Evolutionary conservation across 1,139 yeast species (phyloP).

Genomic region (Magnusiomyces magnusii): DNA sequence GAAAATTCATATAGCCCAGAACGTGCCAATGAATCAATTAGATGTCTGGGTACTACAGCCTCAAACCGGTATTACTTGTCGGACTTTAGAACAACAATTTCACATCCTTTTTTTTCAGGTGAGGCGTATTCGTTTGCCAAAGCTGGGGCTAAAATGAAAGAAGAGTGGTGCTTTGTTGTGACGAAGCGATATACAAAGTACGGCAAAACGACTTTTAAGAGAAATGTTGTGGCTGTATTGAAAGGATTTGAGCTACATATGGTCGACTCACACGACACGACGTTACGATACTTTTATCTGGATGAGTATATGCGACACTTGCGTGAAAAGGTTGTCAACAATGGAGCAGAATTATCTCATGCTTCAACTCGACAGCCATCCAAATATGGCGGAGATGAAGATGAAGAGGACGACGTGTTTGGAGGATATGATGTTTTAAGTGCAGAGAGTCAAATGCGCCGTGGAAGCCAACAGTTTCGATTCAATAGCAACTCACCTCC

Average conservation of each 20-base stretch:
- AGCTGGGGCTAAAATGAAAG: background rate
- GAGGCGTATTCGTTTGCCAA: background rate
- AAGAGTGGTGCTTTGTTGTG: slow-evolving; percentile 5
- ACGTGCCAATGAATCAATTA: background rate
- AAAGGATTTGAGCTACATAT: slow-evolving; percentile 3
- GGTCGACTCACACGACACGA: background rate
- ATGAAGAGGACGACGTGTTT: background rate
- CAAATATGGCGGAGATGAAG: background rate
- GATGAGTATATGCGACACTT: slow-evolving; percentile 2
- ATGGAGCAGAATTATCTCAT: background rate
- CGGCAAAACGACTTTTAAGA: background rate
- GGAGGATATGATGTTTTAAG: background rate
- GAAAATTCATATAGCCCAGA: background rate
- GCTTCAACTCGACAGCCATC: background rate
- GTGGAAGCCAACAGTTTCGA: background rate
- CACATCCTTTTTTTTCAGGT: slow-evolving; percentile 4
- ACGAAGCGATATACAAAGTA: background rate
- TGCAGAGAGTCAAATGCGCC: background rate
- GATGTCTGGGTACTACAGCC: background rate
- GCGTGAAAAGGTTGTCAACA: background rate
- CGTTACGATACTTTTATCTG: background rate
- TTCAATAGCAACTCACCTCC: background rate
- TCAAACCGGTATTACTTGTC: background rate
- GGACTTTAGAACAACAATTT: background rate
- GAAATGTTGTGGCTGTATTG: background rate